Percentiles rank a stretch among this genome's conserved stretches.
Conservation (phyloP, 805 yeast species). For the Pichia insulana region DNA sequence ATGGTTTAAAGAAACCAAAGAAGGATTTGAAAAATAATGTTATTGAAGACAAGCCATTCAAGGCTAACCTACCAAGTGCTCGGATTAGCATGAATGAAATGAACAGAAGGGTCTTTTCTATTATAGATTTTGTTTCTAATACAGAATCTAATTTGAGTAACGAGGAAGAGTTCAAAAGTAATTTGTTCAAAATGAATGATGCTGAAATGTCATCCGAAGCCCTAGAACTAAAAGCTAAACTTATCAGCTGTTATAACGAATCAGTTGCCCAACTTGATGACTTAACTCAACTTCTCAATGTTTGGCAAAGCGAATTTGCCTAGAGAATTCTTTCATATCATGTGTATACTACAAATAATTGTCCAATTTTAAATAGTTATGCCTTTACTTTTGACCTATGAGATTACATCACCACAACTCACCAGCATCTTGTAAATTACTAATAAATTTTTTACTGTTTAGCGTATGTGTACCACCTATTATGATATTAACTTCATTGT, state of each 20-base stretch:
- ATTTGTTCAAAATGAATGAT: slow-evolving; percentile 17
- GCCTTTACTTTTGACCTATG: no score
- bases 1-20: slow-evolving; percentile 12
- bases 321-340: slow-evolving; percentile 9
- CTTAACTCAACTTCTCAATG: slow-evolving; percentile 58
- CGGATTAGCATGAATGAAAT: slow-evolving; percentile 72
- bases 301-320: slow-evolving; percentile 69
- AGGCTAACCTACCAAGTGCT: slow-evolving; percentile 75
- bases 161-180: slow-evolving; percentile 53
- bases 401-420: slow-evolving; percentile 13
- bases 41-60: slow-evolving; percentile 56
- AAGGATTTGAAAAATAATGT: slow-evolving; percentile 33
- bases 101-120: slow-evolving; percentile 82
- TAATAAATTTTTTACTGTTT: slow-evolving; percentile 36
- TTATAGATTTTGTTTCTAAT: slow-evolving; percentile 81
- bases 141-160: slow-evolving; percentile 75
- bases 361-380: neutral
- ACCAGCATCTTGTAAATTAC: slow-evolving; percentile 18
- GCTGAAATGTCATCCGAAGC: slow-evolving; percentile 28
- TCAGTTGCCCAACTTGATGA: slow-evolving; percentile 62
- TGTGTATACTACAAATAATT: neutral
- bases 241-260: slow-evolving; percentile 46
- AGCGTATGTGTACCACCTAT: slow-evolving; percentile 73
- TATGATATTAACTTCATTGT: slow-evolving; percentile 52
- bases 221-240: slow-evolving; percentile 25